phyloP scores from a whole-genome alignment of 2,329 filamentous ascomycete species.

The Hymenoscyphus fructigenus region DNA sequence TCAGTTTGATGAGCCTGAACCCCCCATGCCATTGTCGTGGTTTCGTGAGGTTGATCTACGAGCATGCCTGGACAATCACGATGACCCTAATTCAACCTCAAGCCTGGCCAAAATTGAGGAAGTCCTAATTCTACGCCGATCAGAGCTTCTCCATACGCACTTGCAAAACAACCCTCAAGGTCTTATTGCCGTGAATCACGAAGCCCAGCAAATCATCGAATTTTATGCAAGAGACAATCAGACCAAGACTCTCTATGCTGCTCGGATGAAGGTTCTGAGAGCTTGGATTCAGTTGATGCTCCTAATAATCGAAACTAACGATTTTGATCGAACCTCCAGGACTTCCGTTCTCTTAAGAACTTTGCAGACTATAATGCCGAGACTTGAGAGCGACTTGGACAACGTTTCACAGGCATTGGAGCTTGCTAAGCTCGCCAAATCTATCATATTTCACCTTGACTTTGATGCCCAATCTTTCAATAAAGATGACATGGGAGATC shows the following conservation, averaged over 20 bases:
- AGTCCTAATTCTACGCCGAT: slow-evolving; percentile 68
- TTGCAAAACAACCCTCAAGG: slow-evolving; percentile 52
- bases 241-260: slow-evolving; percentile 50
- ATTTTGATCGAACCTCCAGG: slow-evolving; percentile 70
- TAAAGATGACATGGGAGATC: slow-evolving; percentile 57
- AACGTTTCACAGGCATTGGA: slow-evolving; percentile 70
- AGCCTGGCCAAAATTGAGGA: slow-evolving; percentile 72
- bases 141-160: slow-evolving; percentile 54
- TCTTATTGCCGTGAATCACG: slow-evolving; percentile 50
- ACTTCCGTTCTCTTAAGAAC: slow-evolving; percentile 81
- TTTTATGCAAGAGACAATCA: slow-evolving; percentile 65
- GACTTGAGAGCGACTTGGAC: slow-evolving; percentile 73
- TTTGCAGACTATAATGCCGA: slow-evolving; percentile 83
- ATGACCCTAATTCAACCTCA: slow-evolving; percentile 58
- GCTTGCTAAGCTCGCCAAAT: slow-evolving; percentile 72
- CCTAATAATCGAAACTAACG: slow-evolving; percentile 78
- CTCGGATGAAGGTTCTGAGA: slow-evolving; percentile 66
- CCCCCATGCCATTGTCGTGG: slow-evolving; percentile 54
- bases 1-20: slow-evolving; percentile 47
- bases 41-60: slow-evolving; percentile 68
- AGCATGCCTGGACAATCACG: slow-evolving; percentile 60
- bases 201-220: slow-evolving; percentile 59
- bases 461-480: slow-evolving; percentile 46
- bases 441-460: slow-evolving; percentile 71
- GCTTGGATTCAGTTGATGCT: slow-evolving; percentile 84